Conservation (phyloP, 2,329 filamentous ascomycete species). For the Fonsecaea erecta region DNA sequence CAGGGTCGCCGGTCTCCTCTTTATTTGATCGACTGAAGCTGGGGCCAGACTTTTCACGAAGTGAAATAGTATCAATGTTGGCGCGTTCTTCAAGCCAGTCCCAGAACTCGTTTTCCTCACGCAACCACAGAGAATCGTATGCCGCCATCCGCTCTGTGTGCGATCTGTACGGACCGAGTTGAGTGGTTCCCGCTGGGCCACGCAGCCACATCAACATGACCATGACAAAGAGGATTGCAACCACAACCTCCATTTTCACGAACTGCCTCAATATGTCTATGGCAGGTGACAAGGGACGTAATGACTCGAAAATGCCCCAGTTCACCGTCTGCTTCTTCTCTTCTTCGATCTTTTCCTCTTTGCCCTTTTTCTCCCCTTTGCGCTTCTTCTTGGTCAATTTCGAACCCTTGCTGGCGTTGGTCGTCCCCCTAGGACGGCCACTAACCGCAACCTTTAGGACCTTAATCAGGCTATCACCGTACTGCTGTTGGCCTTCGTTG, state of each 20-base stretch:
- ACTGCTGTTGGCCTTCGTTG: conserved; percentile 83
- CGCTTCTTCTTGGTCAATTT: conserved; percentile 62
- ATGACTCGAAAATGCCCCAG: conserved; percentile 83
- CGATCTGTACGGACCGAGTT: conserved; percentile 38
- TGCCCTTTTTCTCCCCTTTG: conserved; percentile 62
- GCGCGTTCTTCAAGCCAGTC: conserved; percentile 89
- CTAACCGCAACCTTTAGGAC: conserved; percentile 74
- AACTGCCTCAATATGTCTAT: conserved; percentile 71
- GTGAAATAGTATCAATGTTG: conserved; percentile 65
- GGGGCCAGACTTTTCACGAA: conserved; percentile 40
- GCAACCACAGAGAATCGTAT: conserved; percentile 91
- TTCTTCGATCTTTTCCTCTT: conserved; percentile 50
- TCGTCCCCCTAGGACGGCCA: conserved; percentile 62
- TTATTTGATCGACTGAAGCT: conserved; percentile 6
- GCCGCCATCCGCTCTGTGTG: conserved; percentile 73
- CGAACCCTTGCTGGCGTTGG: conserved; percentile 51
- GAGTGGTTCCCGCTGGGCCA: conserved; percentile 39
- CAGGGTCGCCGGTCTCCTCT: conserved; percentile 34
- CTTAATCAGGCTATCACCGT: conserved; percentile 78
- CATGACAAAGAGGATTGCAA: conserved; percentile 73
- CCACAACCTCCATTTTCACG: conserved; percentile 75
- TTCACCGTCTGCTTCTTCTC: conserved; percentile 52
- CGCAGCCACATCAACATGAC: conserved; percentile 77
- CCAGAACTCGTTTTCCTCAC: conserved; percentile 88
- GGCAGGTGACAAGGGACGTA: conserved; percentile 71